Percentiles rank a stretch among this genome's conserved stretches.
Conservation (phyloP, 2,329 filamentous ascomycete species). For the Penicillium sp. region DNA sequence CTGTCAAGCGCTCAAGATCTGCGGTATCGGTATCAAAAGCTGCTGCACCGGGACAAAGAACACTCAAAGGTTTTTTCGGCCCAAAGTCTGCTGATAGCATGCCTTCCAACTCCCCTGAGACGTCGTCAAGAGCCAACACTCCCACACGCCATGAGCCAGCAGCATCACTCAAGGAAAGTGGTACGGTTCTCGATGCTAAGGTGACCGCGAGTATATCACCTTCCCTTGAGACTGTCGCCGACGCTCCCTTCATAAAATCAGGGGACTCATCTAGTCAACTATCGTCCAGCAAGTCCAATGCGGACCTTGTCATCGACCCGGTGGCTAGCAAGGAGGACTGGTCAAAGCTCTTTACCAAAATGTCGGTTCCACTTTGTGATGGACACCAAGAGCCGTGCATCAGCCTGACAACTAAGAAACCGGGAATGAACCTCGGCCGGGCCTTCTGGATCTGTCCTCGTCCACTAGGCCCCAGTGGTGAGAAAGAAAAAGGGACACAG, state of each 20-base stretch:
- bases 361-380: conserved; percentile 73
- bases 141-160: no score
- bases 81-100: conserved; percentile 46
- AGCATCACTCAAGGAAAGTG: no score
- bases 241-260: no score
- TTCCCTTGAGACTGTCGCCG: no score
- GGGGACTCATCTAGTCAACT: conserved; percentile 5
- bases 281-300: conserved; percentile 26
- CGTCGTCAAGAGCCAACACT: background rate
- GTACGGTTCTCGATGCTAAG: no score
- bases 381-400: conserved; percentile 81
- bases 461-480: conserved; percentile 80
- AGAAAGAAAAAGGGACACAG: conserved; percentile 77
- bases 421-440: conserved; percentile 72
- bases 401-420: conserved; percentile 79
- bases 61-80: conserved; percentile 77
- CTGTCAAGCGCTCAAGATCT: conserved; percentile 54
- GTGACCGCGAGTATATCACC: no score
- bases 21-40: conserved; percentile 22
- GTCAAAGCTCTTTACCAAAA: conserved; percentile 77
- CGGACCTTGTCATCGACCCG: conserved; percentile 60
- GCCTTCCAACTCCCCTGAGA: background rate
- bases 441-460: conserved; percentile 68
- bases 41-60: conserved; percentile 55
- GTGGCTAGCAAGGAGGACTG: conserved; percentile 76